Evolutionary conservation across 805 yeast genomes (phyloP).

Genomic region (Yarrowia keelungensis): DNA sequence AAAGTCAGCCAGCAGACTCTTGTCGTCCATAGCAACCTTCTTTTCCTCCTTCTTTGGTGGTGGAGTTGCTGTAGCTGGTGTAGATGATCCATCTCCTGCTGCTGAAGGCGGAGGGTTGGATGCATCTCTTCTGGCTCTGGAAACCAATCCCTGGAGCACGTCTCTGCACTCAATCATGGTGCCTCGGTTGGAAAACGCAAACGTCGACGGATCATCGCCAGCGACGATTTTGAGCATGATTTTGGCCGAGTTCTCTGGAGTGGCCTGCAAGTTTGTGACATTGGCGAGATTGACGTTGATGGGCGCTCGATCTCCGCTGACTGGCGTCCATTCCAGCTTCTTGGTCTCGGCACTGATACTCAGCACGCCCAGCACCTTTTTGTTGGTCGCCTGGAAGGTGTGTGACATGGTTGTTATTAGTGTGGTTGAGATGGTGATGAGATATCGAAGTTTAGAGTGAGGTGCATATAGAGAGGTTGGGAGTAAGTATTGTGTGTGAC

Average conservation of each 20-base stretch:
- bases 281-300: slow-evolving; percentile 24
- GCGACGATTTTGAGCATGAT: slow-evolving; percentile 67
- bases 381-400: slow-evolving; percentile 37
- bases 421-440: background rate
- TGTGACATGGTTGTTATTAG: slow-evolving; percentile 12
- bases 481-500: background rate
- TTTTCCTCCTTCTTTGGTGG: slow-evolving; percentile 48
- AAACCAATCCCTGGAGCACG: slow-evolving; percentile 24
- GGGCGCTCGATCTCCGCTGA: slow-evolving; percentile 25
- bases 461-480: slow-evolving; percentile 1
- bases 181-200: slow-evolving; percentile 31
- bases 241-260: slow-evolving; percentile 69
- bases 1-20: slow-evolving; percentile 69
- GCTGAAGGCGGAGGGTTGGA: slow-evolving; percentile 21
- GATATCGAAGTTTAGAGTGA: background rate
- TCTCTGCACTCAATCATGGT: slow-evolving; percentile 38
- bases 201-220: slow-evolving; percentile 20
- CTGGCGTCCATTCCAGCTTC: slow-evolving; percentile 35
- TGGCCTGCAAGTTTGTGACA: slow-evolving; percentile 61
- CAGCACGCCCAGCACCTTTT: slow-evolving; percentile 36
- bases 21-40: slow-evolving; percentile 57
- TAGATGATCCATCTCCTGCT: slow-evolving; percentile 19
- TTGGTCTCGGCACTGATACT: slow-evolving; percentile 25
- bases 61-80: slow-evolving; percentile 48
- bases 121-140: slow-evolving; percentile 27